A percentile compares a stretch with the other conserved stretches of the same genome.
Evolutionary conservation across 2,329 filamentous ascomycete genomes (phyloP).

Genomic region (Eutypa lata): DNA sequence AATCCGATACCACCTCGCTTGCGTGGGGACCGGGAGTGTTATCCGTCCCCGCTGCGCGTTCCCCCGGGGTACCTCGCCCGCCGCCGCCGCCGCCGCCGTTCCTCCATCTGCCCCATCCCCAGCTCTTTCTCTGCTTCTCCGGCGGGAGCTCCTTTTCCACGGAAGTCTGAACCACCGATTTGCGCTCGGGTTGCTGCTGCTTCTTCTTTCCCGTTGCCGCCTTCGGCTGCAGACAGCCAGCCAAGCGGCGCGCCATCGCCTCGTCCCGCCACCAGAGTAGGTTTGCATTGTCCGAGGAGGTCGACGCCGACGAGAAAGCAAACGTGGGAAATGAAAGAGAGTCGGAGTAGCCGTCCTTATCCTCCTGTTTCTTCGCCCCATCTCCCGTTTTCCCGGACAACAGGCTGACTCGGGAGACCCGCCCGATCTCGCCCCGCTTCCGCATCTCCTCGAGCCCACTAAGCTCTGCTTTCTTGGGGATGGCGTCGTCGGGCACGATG

Average conservation of each 20-base stretch:
- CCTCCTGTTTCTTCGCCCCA: not conserved
- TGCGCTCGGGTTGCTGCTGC: conserved; percentile 1
- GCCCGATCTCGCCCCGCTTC: conserved; percentile 23
- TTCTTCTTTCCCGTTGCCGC: conserved; percentile 19
- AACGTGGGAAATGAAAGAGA: not conserved
- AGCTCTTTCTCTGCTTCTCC: conserved; percentile 31
- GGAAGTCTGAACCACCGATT: conserved; percentile 23
- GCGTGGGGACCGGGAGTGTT: too few species aligned
- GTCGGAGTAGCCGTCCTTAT: not conserved
- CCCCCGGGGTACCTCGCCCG: too few species aligned
- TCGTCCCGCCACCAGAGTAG: conserved; percentile 47
- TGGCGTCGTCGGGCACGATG: conserved; percentile 41
- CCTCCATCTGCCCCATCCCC: conserved; percentile 24
- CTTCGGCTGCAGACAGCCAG: conserved; percentile 39
- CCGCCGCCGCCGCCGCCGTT: too few species aligned
- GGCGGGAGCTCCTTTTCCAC: conserved; percentile 26
- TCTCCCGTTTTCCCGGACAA: too few species aligned
- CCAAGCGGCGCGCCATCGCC: conserved; percentile 42
- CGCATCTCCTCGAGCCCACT: conserved; percentile 27
- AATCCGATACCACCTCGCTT: not conserved
- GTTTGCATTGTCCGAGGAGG: conserved; percentile 6
- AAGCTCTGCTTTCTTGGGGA: conserved; percentile 26
- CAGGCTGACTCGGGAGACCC: conserved; percentile 16
- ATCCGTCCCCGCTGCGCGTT: too few species aligned
- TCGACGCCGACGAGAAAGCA: not conserved